Percentiles rank a stretch among this genome's conserved stretches.
Conservation (phyloP, 345 rosid genomes). For the Eucalyptus fibrosa region DNA sequence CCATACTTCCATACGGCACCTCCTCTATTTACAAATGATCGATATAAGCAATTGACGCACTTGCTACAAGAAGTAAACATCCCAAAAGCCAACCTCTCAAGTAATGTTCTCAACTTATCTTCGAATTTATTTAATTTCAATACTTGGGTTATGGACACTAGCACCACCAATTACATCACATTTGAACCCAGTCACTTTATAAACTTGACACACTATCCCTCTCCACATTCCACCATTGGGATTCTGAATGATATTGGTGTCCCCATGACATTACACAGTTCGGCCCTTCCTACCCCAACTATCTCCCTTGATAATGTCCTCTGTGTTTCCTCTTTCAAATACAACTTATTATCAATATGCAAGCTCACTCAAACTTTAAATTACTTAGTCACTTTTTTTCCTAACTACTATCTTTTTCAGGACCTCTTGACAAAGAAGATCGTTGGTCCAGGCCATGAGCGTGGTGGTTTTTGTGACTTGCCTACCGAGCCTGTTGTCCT, state of each 20-base stretch:
- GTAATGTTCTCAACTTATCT: neutral
- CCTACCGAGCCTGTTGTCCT: rapidly evolving
- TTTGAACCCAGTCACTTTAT: neutral
- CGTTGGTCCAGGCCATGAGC: neutral
- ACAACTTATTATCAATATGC: neutral
- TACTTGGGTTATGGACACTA: neutral
- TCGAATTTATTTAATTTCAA: neutral
- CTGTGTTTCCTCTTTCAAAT: neutral
- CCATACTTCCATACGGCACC: neutral
- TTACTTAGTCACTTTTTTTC: neutral
- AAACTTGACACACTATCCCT: neutral
- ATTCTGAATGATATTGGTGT: neutral
- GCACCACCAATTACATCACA: neutral
- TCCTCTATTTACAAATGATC: neutral
- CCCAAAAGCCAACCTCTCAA: neutral
- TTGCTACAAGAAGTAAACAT: neutral
- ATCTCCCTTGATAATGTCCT: neutral
- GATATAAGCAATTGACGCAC: neutral
- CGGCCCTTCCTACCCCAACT: neutral
- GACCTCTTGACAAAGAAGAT: neutral
- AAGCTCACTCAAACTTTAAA: neutral
- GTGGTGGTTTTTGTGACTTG: neutral
- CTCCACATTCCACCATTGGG: neutral
- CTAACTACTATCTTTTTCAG: neutral
- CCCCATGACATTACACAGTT: neutral